Conservation (phyloP, 306 rosid genomes). For the Vicia sativa region DNA sequence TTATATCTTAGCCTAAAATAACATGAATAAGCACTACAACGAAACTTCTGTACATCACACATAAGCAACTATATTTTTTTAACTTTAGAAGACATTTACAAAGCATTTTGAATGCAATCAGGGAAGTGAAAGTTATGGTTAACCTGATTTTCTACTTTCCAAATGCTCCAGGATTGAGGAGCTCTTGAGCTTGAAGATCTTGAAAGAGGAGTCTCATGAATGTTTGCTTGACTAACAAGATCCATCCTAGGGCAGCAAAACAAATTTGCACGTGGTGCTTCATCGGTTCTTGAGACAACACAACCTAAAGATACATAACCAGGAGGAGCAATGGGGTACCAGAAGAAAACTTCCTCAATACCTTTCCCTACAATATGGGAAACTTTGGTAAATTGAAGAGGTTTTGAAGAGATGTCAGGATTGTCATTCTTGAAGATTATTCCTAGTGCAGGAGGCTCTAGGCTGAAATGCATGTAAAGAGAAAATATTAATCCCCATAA, state of each 20-base stretch:
- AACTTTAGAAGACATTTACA: conserved; percentile 21
- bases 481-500: conserved; percentile 31
- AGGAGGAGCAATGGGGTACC: conserved; percentile 98
- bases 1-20: neutral
- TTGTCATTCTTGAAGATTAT: conserved; percentile 79
- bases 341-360: conserved; percentile 84
- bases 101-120: neutral
- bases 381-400: conserved; percentile 93
- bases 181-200: conserved; percentile 77
- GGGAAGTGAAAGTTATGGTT: conserved; percentile 30
- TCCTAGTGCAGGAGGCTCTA: conserved; percentile 95
- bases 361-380: conserved; percentile 81
- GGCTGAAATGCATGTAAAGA: conserved; percentile 58
- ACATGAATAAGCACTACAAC: conserved; percentile 15
- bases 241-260: conserved; percentile 98
- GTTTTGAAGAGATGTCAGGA: conserved; percentile 83
- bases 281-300: conserved; percentile 77
- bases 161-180: conserved; percentile 94
- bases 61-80: conserved; percentile 4
- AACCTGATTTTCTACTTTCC: conserved; percentile 97
- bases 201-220: conserved; percentile 84
- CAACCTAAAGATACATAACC: conserved; percentile 99
- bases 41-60: conserved; percentile 7
- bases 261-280: conserved; percentile 65
- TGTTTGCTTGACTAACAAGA: conserved; percentile 88